These are phyloP conservation scores for Plectranthus barbatus DNA, from an alignment of 257 asterid genomes.

Conservation along the genomic window DNA sequence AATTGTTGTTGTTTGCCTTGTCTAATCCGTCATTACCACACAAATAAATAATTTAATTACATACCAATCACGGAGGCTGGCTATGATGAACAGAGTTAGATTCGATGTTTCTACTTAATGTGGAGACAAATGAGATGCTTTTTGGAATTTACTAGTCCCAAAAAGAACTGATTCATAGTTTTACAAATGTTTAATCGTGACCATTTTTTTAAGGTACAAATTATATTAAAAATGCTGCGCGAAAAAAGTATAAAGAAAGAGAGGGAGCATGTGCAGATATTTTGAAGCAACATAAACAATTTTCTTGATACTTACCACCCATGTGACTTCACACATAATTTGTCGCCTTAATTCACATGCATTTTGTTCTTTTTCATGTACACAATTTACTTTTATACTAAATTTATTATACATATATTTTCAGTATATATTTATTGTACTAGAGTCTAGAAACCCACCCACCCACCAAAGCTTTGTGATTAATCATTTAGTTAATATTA, in stretches of 20 bases:
- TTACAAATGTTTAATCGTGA: background rate
- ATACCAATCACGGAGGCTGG: background rate
- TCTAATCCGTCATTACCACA: slow-evolving; percentile 10
- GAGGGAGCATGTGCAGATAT: slow-evolving; percentile 11
- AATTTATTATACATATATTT: background rate
- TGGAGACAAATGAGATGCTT: slow-evolving; percentile 4
- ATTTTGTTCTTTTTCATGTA: slow-evolving; percentile 8
- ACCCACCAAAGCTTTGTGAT: background rate
- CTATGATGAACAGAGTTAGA: background rate
- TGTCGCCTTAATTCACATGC: slow-evolving; percentile 22
- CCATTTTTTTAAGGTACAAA: background rate
- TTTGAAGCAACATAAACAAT: slow-evolving; percentile 1
- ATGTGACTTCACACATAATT: slow-evolving; percentile 8
- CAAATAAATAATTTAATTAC: background rate
- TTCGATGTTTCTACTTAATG: slow-evolving; percentile 1
- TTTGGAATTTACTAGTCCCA: too few relatives aligned
- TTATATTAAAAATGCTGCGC: background rate
- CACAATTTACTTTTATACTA: background rate
- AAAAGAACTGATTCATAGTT: too few relatives aligned
- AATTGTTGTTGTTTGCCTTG: background rate
- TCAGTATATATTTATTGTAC: background rate
- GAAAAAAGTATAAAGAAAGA: too few relatives aligned
- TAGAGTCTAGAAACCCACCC: too few relatives aligned
- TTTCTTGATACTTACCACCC: background rate
- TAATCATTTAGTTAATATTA: background rate